Conservation (phyloP, 805 yeast species). For the Zygoascus flipseniorum region DNA sequence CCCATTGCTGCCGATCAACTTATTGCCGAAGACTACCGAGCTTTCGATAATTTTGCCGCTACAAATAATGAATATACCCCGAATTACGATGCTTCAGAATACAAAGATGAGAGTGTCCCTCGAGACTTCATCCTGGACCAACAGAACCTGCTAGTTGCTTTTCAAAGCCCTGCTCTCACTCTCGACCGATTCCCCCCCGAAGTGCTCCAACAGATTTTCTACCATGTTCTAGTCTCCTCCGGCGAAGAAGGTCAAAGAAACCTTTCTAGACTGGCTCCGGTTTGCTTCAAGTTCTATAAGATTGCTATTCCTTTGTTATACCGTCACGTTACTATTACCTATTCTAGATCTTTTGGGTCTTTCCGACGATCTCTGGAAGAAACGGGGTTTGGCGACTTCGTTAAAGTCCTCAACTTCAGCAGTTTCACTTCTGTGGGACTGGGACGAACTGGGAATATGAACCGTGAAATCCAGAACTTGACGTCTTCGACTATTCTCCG, state of each 20-base stretch:
- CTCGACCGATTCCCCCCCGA: slow-evolving; percentile 20
- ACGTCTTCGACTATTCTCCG: slow-evolving; percentile 62
- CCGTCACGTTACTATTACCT: slow-evolving; percentile 45
- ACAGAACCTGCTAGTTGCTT: background rate
- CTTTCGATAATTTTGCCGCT: background rate
- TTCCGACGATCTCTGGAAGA: slow-evolving; percentile 50
- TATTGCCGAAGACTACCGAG: background rate
- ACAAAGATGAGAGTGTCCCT: background rate
- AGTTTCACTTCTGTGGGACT: slow-evolving; percentile 84
- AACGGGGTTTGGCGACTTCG: slow-evolving; percentile 41
- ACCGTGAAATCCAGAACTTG: slow-evolving; percentile 83
- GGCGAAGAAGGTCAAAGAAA: slow-evolving; percentile 9
- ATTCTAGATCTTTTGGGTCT: slow-evolving; percentile 71
- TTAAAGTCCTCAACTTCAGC: slow-evolving; percentile 74
- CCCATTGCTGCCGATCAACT: background rate
- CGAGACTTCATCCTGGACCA: background rate
- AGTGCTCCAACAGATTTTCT: slow-evolving; percentile 19
- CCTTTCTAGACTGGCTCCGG: slow-evolving; percentile 18
- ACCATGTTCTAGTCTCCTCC: slow-evolving; percentile 14
- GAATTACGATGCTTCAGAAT: too few species aligned
- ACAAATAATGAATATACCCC: background rate
- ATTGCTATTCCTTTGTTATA: slow-evolving; percentile 30
- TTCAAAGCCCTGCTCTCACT: background rate
- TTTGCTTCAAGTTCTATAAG: slow-evolving; percentile 26
- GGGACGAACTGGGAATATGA: slow-evolving; percentile 85